Base-by-base conservation (phyloP, 805 yeast species). In the Candida krabiensis region DNA sequence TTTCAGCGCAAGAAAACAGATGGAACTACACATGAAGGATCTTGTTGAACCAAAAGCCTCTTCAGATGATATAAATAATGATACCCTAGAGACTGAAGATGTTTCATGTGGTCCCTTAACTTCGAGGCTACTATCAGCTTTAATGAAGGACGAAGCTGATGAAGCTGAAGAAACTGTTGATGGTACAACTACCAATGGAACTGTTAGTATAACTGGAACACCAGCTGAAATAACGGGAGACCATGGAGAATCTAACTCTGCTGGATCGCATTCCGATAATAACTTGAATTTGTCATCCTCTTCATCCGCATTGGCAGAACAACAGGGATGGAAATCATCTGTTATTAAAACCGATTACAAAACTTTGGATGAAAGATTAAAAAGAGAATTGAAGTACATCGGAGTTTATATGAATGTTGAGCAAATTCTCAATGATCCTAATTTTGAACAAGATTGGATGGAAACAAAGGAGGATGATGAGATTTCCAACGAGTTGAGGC, bases 101-200 rank as follows among this genome's bases (percentile, higher is more conserved):
- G 69, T 91, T 1, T 83, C 95, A 1, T 83, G 96, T 58, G 99
- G 99, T 1, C 98, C 99, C 1, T 69, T 91, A 24, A 83, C 95
- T 0, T 81, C 90, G 17, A 73, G 99, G 41, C 67, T 91, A 30
- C 59, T 91, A 36, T 77, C 96, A 4, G 98, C 97, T 0, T 70
- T 91, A 9, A 64, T 89, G 38, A 71, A 75, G 47, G 74, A 75
- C 28, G 63, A 58, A 17, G 47, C 53, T 2, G 71, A 71, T 25
- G 55, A 52, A 15, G 46, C 42, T 7, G 41, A 37, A 13, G 46
- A 40, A 22, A 30, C 21, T 17, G 50, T 22, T 16, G 45, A 32
- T 30, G 54, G 43, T 7, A 53, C 39, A 7, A 56, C 44, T 3
- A 42, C 41, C n/a, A 41, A 37, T 13, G 56, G 39, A 8, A 45